Evolutionary conservation across 2,329 filamentous ascomycete genomes (phyloP).

Genomic region (Claviceps fusiformis): DNA sequence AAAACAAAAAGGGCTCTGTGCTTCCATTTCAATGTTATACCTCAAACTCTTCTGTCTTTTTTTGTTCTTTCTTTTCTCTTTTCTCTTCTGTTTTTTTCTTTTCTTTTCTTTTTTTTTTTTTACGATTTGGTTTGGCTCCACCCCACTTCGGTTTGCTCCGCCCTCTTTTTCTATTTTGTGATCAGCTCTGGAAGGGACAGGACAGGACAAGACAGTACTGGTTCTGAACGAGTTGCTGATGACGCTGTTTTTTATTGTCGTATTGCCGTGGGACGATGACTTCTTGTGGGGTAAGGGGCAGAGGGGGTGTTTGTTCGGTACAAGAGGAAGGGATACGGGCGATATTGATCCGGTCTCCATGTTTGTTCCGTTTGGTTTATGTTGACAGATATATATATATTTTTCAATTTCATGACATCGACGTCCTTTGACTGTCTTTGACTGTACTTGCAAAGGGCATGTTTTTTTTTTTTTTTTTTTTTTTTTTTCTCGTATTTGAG

Average conservation of each 20-base stretch:
- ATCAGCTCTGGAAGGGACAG: neutral
- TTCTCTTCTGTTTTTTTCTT: neutral
- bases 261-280: neutral
- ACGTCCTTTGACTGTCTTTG: neutral
- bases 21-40: slow-evolving; percentile 10
- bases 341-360: neutral
- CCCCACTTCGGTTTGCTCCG: neutral
- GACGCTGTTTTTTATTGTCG: neutral
- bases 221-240: neutral
- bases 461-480: neutral
- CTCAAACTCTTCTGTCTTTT: neutral
- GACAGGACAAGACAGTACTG: neutral
- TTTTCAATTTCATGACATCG: slow-evolving; percentile 5
- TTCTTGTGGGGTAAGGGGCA: neutral
- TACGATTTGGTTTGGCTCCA: neutral
- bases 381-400: neutral
- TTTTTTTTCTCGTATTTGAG: neutral
- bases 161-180: neutral
- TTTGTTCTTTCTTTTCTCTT: neutral
- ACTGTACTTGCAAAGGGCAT: neutral
- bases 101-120: slow-evolving; percentile 4
- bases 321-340: neutral
- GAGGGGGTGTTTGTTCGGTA: no score
- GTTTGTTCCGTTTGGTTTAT: slow-evolving; percentile 3
- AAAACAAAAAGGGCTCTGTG: slow-evolving; percentile 13